Evolutionary conservation across 305 asterid species (phyloP).

Genomic region (Fraxinus platypoda): DNA sequence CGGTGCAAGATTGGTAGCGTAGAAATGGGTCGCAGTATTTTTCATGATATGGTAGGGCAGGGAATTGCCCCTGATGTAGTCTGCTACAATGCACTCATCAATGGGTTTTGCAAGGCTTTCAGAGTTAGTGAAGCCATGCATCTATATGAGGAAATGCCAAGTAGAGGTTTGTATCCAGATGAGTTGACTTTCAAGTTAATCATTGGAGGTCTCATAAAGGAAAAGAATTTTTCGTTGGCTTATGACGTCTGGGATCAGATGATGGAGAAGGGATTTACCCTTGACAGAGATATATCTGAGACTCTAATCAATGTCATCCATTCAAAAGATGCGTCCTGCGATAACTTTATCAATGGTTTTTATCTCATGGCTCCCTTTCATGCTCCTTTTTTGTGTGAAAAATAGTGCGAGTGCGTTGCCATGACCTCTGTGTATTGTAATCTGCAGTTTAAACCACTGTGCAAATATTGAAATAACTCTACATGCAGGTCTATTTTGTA

Average conservation of each 20-base stretch:
- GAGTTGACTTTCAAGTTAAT: constrained; percentile 73
- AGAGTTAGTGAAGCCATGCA: constrained; percentile 67
- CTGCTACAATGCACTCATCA: constrained; percentile 74
- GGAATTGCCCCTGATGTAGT: constrained; percentile 68
- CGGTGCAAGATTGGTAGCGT: constrained; percentile 61
- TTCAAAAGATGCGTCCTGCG: constrained; percentile 37
- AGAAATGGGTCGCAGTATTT: constrained; percentile 53
- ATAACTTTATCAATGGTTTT: constrained; percentile 28
- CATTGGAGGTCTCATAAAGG: constrained; percentile 72
- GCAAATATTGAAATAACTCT: background rate
- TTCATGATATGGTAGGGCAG: constrained; percentile 64
- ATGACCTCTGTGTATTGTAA: background rate
- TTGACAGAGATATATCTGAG: constrained; percentile 71
- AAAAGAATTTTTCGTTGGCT: constrained; percentile 63
- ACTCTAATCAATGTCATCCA: constrained; percentile 56
- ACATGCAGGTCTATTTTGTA: background rate
- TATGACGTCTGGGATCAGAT: constrained; percentile 84
- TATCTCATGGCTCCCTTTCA: constrained; percentile 12
- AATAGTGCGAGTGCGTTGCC: background rate
- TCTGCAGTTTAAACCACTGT: constrained; percentile 11
- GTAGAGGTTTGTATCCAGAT: constrained; percentile 60
- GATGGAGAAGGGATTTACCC: constrained; percentile 95
- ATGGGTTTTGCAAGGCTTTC: constrained; percentile 65
- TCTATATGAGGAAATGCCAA: constrained; percentile 70
- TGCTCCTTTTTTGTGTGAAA: background rate